Percentiles rank a stretch among this genome's conserved stretches.
phyloP scores from a whole-genome alignment of 441 rosid species.

The Gossypium schwendimanii region DNA sequence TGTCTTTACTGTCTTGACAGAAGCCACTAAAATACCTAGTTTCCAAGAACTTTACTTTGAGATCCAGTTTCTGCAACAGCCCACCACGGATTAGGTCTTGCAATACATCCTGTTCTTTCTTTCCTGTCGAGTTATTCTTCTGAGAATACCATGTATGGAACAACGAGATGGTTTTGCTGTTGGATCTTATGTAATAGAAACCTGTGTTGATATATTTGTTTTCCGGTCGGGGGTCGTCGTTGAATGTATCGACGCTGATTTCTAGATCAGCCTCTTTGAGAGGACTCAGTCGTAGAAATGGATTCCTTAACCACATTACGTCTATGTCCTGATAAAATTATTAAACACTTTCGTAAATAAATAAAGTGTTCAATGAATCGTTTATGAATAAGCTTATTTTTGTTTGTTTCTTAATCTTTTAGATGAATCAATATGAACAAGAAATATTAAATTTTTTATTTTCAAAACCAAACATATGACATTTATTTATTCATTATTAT shows the following conservation, averaged over 20 bases:
- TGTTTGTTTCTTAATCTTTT: too few relatives aligned
- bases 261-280: background rate
- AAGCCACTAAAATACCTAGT: slow-evolving; percentile 50
- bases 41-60: slow-evolving; percentile 14
- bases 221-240: background rate
- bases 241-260: background rate
- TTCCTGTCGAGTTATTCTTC: slow-evolving; percentile 43
- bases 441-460: too few relatives aligned
- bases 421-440: too few relatives aligned
- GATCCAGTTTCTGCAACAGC: slow-evolving; percentile 22
- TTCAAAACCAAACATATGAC: too few relatives aligned
- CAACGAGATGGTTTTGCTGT: slow-evolving; percentile 57
- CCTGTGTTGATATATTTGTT: slow-evolving; percentile 54
- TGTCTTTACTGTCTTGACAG: slow-evolving; percentile 48
- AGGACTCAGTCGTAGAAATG: background rate
- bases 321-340: background rate
- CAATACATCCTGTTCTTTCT: slow-evolving; percentile 75
- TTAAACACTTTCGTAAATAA: background rate
- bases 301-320: background rate
- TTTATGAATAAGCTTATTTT: too few relatives aligned
- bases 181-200: slow-evolving; percentile 56
- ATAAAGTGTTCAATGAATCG: too few relatives aligned
- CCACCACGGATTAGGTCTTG: slow-evolving; percentile 30
- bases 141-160: slow-evolving; percentile 52
- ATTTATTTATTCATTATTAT: too few relatives aligned